Evolutionary conservation across 2,329 filamentous ascomycete species (phyloP).

Genomic region (Hirsutella rhossiliensis): DNA sequence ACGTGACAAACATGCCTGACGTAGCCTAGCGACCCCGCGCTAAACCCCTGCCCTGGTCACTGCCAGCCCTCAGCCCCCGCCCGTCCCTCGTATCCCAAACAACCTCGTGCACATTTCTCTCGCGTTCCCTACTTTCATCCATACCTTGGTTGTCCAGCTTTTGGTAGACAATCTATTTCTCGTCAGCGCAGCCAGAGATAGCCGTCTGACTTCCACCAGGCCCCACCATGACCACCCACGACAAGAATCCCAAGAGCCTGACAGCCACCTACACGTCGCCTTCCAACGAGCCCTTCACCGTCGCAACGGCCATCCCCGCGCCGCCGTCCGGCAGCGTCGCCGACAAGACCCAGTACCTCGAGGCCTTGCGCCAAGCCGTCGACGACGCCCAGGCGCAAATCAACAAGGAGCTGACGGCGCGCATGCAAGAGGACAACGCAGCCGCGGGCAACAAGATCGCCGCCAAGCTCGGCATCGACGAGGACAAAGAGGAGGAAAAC

Average conservation of each 20-base stretch:
- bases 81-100: too few species aligned
- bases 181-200: too few species aligned
- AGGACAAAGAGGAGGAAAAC: conserved; percentile 57
- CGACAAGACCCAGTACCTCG: conserved; percentile 48
- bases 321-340: conserved; percentile 23
- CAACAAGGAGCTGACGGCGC: conserved; percentile 58
- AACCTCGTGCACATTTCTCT: too few species aligned
- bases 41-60: too few species aligned
- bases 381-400: conserved; percentile 49
- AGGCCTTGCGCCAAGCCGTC: conserved; percentile 43
- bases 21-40: too few species aligned
- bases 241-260: conserved; percentile 14
- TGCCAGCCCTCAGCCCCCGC: too few species aligned
- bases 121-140: too few species aligned
- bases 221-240: not conserved
- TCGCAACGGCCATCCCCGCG: conserved; percentile 23
- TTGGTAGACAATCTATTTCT: too few species aligned
- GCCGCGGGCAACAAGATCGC: conserved; percentile 5
- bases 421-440: conserved; percentile 61
- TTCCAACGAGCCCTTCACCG: conserved; percentile 32
- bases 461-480: conserved; percentile 26
- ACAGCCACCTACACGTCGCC: conserved; percentile 43
- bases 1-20: too few species aligned
- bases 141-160: too few species aligned
- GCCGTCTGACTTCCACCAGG: too few species aligned